Conservation (phyloP, 139 green algal genomes). For the Asterochloris sp. region DNA sequence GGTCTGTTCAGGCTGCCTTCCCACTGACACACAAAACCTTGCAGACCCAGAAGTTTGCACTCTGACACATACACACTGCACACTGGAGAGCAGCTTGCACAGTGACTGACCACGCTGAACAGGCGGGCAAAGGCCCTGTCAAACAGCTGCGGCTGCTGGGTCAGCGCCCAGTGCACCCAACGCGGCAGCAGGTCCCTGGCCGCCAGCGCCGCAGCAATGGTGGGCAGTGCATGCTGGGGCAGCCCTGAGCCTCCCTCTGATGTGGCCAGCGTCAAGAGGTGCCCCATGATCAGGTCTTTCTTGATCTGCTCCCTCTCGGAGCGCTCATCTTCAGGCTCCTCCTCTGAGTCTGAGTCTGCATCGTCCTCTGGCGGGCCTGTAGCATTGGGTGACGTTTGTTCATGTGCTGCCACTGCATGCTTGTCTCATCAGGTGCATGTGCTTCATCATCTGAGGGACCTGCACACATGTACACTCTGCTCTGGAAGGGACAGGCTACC, state of each 20-base stretch:
- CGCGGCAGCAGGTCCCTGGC: conserved; percentile 57
- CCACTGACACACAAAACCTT: too few relatives aligned
- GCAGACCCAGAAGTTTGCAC: too few relatives aligned
- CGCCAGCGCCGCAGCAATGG: conserved; percentile 50
- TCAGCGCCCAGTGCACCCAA: conserved; percentile 73
- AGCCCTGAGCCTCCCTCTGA: conserved; percentile 18
- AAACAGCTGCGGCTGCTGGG: conserved; percentile 60
- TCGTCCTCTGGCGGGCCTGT: background rate
- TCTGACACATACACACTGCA: too few relatives aligned
- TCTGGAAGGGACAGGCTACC: background rate
- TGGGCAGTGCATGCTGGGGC: conserved; percentile 44
- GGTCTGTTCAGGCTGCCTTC: too few relatives aligned
- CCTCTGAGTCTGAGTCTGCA: conserved; percentile 8
- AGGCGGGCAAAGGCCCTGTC: conserved; percentile 57
- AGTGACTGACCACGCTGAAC: conserved; percentile 41
- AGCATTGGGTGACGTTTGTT: background rate
- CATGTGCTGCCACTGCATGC: background rate
- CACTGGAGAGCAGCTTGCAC: too few relatives aligned
- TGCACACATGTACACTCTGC: background rate
- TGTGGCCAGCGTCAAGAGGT: conserved; percentile 54
- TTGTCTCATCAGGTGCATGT: too few relatives aligned
- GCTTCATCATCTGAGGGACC: background rate
- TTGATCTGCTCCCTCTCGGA: conserved; percentile 32
- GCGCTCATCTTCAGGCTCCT: conserved; percentile 12
- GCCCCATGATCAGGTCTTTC: conserved; percentile 60